Evolutionary conservation across 2,329 filamentous ascomycete genomes (phyloP), one percentile per base, ranked within the genome.

Genomic region (Penicillium corylophilum): DNA sequence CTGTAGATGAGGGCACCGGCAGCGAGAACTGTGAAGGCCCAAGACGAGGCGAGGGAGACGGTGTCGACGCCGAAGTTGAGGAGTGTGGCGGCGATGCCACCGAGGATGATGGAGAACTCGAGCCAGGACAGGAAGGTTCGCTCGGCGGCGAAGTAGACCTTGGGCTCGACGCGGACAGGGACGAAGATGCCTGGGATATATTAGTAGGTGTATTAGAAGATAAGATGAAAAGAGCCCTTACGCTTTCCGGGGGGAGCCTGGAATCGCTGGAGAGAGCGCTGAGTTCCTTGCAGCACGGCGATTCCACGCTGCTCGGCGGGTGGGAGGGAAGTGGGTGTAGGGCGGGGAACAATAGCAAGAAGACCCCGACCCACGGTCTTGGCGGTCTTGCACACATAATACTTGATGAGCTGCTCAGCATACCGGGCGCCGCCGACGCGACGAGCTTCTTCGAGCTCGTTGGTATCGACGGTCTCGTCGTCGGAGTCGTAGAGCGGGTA

Each of bases 41-140:
- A 88, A 0, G 90, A 82, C 0, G 88, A 84, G 41, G 83, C 77
- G 57, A 95, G 84, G 5, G 87, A 84, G 18, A 85, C 71, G 40
- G 72, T 71, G 64, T 82, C 74, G 22, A 71, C 67, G 62, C 89
- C 84, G 69, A 96, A 90, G 77, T 95, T 92, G 60, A 95, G 82
- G 41, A 95, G 77, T 0, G 89, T 89, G 7, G 88, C 87, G 12
- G 91, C 90, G 63, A 95, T 93, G 24, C 88, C 88, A 63, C 90
- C 90, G 48, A 99, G 86, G 68, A 96, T 92, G 66, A 97, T 95
- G 44, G 89, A 93, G 74, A 95, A 97, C 73, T 99, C 93, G 64
- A 99, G 88, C 91, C 94, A 99, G 57, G 90, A 89, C 51, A 99
- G 81, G 75, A 96, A 99, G 1, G 94, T 99, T 59, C 94, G 84